Percentiles rank a stretch among this genome's conserved stretches.
Conservation (phyloP, 129 eudicot genomes). For the carrot (Daucus carota) region DNA sequence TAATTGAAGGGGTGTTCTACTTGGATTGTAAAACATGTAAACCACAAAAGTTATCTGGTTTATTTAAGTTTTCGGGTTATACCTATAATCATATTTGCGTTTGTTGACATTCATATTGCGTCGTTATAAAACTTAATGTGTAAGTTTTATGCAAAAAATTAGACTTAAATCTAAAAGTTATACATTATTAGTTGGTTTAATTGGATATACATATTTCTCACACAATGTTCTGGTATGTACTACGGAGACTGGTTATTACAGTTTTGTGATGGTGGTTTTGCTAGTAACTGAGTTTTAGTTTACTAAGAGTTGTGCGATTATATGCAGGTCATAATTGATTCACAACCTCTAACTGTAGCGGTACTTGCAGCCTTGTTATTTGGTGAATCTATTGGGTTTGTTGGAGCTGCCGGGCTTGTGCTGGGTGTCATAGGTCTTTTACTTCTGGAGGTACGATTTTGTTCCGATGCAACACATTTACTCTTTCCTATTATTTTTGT, state of each 20-base stretch:
- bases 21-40: not conserved
- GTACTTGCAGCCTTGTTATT: slow-evolving; percentile 73
- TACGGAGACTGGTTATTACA: not conserved
- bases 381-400: slow-evolving; percentile 77
- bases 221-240: not conserved
- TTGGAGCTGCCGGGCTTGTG: slow-evolving; percentile 84
- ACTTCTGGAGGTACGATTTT: slow-evolving; percentile 83
- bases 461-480: slow-evolving; percentile 5
- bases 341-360: slow-evolving; percentile 95
- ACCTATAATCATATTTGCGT: not conserved
- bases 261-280: not conserved
- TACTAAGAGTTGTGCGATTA: slow-evolving; percentile 8
- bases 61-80: not conserved
- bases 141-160: not conserved
- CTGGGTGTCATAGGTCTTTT: slow-evolving; percentile 89
- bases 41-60: not conserved
- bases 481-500: slow-evolving; percentile 3
- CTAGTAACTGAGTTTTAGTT: slow-evolving; percentile 3
- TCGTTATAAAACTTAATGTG: not conserved
- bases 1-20: not conserved
- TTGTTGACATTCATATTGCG: not conserved
- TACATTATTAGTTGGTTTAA: not conserved
- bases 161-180: not conserved
- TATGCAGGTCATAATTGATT: slow-evolving; percentile 93
- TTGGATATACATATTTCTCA: not conserved